A percentile compares a stretch with the other conserved stretches of the same genome.
phyloP scores from a whole-genome alignment of 176 grass and related monocot genomes.

The Eleusine coracana region DNA sequence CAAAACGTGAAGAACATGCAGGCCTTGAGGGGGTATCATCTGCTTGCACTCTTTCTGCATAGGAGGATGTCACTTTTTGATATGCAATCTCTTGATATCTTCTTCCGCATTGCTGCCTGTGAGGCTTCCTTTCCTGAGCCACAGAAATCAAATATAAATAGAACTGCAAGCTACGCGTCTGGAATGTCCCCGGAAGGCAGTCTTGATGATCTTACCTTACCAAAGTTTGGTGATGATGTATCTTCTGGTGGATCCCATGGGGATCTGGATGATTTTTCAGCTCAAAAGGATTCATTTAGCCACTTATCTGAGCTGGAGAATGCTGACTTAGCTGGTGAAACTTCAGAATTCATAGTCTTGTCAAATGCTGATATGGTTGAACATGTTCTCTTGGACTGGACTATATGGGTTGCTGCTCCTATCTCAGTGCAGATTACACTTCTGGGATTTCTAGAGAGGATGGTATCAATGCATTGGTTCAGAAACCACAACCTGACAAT shows the following conservation, averaged over 20 bases:
- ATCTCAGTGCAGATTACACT: conserved; percentile 97
- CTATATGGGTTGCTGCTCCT: conserved; percentile 91
- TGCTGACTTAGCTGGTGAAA: conserved; percentile 70
- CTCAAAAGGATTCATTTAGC: conserved; percentile 92
- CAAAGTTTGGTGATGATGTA: conserved; percentile 78
- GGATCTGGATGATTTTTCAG: conserved; percentile 77
- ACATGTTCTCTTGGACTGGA: conserved; percentile 98
- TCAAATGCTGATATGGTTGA: conserved; percentile 99
- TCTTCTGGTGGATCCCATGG: conserved; percentile 94
- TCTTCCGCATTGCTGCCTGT: conserved; percentile 99
- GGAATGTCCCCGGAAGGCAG: conserved; percentile 70
- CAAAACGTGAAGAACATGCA: conserved; percentile 96
- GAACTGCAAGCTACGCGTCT: conserved; percentile 64
- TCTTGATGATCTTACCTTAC: conserved; percentile 87
- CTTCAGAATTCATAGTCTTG: conserved; percentile 92
- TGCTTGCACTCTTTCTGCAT: conserved; percentile 91
- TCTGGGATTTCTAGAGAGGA: conserved; percentile 94
- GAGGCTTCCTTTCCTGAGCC: conserved; percentile 96
- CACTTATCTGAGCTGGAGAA: conserved; percentile 97
- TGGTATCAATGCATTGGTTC: conserved; percentile 99
- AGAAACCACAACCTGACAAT: conserved; percentile 98
- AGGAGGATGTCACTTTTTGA: conserved; percentile 91
- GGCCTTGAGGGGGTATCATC: conserved; percentile 88
- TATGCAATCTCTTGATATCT: conserved; percentile 98
- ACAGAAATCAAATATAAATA: conserved; percentile 69